phyloP scores from a whole-genome alignment of 768 basidiomycete genomes.

The Boletus fagicola region DNA sequence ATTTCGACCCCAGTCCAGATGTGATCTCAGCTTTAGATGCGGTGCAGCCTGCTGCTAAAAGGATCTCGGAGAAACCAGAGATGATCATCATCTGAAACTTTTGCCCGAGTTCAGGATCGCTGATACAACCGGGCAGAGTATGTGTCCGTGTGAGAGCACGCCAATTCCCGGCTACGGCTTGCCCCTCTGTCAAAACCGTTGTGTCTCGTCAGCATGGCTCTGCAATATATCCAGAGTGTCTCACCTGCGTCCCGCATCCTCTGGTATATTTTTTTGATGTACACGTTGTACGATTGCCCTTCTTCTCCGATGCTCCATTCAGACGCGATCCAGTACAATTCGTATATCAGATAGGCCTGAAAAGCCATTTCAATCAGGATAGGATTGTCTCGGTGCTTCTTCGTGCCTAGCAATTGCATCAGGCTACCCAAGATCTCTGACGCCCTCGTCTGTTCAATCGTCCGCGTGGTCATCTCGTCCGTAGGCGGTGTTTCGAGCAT shows the following conservation, averaged over 20 bases:
- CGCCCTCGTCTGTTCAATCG: slow-evolving; percentile 11
- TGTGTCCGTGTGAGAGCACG: neutral
- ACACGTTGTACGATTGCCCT: slow-evolving; percentile 14
- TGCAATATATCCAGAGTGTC: slow-evolving; percentile 1
- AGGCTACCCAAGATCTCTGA: slow-evolving; percentile 16
- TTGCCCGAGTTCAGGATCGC: slow-evolving; percentile 16
- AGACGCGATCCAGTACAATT: slow-evolving; percentile 19
- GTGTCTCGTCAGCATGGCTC: neutral
- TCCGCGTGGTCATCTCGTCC: neutral
- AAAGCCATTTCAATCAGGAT: slow-evolving; percentile 34
- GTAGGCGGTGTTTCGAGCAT: slow-evolving; percentile 14
- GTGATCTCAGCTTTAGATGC: slow-evolving; percentile 27
- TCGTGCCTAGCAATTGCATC: slow-evolving; percentile 20
- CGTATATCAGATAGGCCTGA: slow-evolving; percentile 26
- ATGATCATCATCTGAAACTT: slow-evolving; percentile 11
- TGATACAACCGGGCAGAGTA: slow-evolving; percentile 1
- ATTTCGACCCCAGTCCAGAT: slow-evolving; percentile 40
- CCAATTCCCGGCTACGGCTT: slow-evolving; percentile 38
- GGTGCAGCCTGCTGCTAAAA: slow-evolving; percentile 27
- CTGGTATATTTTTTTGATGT: slow-evolving; percentile 30
- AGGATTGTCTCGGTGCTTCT: slow-evolving; percentile 14
- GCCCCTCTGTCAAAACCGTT: slow-evolving; percentile 33
- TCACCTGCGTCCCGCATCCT: slow-evolving; percentile 35
- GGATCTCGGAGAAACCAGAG: slow-evolving; percentile 26
- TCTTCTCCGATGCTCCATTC: slow-evolving; percentile 23